A percentile compares a stretch with the other conserved stretches of the same genome.
Evolutionary conservation across 305 asterid genomes (phyloP).

Genomic region (Rubia balearica): DNA sequence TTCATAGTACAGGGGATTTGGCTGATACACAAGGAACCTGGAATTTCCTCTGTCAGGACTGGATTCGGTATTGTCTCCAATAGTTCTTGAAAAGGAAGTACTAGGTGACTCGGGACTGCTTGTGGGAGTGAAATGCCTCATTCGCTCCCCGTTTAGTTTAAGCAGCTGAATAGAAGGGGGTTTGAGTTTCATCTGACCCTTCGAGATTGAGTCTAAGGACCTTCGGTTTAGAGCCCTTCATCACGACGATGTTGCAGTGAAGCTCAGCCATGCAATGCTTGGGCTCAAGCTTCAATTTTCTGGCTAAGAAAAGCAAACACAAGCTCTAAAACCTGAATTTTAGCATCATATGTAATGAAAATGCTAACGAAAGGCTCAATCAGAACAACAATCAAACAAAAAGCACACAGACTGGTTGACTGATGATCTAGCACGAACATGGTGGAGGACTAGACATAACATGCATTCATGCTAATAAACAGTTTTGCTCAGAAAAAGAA

Average conservation of each 20-base stretch:
- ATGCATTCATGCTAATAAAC: no score
- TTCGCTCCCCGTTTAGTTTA: conserved; percentile 28
- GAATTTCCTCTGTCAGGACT: conserved; percentile 44
- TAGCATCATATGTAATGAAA: no score
- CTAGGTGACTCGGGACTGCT: conserved; percentile 65
- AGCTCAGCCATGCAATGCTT: conserved; percentile 70
- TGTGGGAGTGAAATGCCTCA: conserved; percentile 56
- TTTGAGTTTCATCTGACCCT: conserved; percentile 38
- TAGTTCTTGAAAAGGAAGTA: conserved; percentile 48
- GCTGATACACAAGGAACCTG: conserved; percentile 46
- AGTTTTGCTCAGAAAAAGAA: no score
- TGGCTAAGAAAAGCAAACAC: conserved; percentile 36
- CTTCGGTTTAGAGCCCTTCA: conserved; percentile 75
- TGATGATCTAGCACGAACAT: not conserved
- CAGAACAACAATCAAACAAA: not conserved
- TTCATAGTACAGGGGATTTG: conserved; percentile 74
- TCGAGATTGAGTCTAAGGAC: conserved; percentile 77
- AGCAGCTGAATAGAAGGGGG: conserved; percentile 52
- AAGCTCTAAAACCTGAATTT: not conserved
- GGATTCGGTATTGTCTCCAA: conserved; percentile 31
- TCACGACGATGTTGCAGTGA: conserved; percentile 69
- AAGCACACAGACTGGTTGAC: not conserved
- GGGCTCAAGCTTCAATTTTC: conserved; percentile 68
- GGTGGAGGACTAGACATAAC: no score
- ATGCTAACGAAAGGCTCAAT: not conserved